These are phyloP conservation scores for Heterobasidion parviporum DNA, from an alignment of 1,284 basidiomycete genomes.

Conservation along the genomic window DNA sequence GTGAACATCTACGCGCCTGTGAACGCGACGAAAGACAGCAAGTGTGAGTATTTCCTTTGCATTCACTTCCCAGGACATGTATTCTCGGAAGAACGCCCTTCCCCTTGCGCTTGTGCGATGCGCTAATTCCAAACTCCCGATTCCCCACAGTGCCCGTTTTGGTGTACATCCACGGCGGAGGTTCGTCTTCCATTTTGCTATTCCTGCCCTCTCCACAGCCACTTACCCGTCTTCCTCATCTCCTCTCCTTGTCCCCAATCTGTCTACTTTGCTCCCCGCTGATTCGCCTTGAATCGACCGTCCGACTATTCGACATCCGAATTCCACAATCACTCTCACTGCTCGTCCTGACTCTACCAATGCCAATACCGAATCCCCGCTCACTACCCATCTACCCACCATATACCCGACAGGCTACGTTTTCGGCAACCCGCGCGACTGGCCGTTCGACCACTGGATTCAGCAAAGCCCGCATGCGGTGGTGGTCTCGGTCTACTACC, in stretches of 20 bases:
- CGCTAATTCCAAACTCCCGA: neutral
- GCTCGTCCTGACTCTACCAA: neutral
- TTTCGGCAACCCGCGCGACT: slow-evolving; percentile 46
- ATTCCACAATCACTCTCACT: neutral
- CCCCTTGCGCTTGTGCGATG: too few relatives aligned
- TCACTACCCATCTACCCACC: neutral
- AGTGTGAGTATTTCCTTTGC: slow-evolving; percentile 14
- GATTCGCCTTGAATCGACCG: neutral
- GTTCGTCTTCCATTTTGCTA: slow-evolving; percentile 16
- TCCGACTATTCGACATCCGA: neutral
- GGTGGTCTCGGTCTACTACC: slow-evolving; percentile 36
- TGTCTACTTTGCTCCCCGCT: neutral
- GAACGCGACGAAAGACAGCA: slow-evolving; percentile 20
- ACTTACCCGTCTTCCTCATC: too few relatives aligned
- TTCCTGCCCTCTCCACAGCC: neutral
- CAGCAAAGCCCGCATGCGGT: slow-evolving; percentile 30
- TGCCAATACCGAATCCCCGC: neutral
- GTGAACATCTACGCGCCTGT: slow-evolving; percentile 33
- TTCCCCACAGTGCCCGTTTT: slow-evolving; percentile 44
- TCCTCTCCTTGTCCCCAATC: neutral
- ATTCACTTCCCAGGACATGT: too few relatives aligned
- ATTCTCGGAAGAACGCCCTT: too few relatives aligned
- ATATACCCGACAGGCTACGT: slow-evolving; percentile 32
- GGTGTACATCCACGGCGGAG: slow-evolving; percentile 62
- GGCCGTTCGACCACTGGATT: slow-evolving; percentile 33